phyloP scores from a whole-genome alignment of 768 basidiomycete genomes.

The Boletus reticulatus region DNA sequence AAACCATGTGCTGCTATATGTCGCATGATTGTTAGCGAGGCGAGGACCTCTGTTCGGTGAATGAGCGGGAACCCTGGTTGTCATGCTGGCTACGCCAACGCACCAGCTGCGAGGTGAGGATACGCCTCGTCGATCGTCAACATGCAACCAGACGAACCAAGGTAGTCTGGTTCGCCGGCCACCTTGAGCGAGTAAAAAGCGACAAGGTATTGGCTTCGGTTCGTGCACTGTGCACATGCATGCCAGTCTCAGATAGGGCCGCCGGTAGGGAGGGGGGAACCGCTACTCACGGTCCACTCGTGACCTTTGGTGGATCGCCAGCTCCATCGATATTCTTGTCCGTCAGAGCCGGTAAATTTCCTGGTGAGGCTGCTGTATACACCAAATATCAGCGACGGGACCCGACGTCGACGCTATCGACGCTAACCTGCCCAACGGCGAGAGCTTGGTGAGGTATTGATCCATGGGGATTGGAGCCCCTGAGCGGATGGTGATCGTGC shows the following conservation, averaged over 20 bases:
- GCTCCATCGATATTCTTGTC: constrained; percentile 61
- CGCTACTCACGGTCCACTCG: constrained; percentile 61
- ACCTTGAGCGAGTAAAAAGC: constrained; percentile 60
- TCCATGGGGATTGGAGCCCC: constrained; percentile 44
- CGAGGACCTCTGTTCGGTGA: constrained; percentile 50
- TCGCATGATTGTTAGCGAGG: constrained; percentile 61
- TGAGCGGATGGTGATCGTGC: constrained; percentile 46
- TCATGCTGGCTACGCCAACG: constrained; percentile 17
- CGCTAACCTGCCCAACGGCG: constrained; percentile 41
- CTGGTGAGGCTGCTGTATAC: constrained; percentile 42
- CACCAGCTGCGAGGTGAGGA: constrained; percentile 54
- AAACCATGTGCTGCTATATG: constrained; percentile 51
- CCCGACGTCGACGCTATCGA: not conserved
- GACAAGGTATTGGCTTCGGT: constrained; percentile 47
- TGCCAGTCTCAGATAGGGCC: not conserved
- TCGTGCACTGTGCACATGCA: constrained; percentile 47
- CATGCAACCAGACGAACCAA: constrained; percentile 56
- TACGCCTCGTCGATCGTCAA: constrained; percentile 63
- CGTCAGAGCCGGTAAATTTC: constrained; percentile 58
- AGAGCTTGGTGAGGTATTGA: constrained; percentile 46
- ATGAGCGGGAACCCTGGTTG: constrained; percentile 11
- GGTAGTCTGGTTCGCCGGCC: constrained; percentile 53
- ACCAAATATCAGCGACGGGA: constrained; percentile 2
- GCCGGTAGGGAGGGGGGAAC: not conserved
- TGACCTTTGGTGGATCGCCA: constrained; percentile 45